phyloP scores from a whole-genome alignment of 2,329 filamentous ascomycete species.

The Colletotrichum sp. region DNA sequence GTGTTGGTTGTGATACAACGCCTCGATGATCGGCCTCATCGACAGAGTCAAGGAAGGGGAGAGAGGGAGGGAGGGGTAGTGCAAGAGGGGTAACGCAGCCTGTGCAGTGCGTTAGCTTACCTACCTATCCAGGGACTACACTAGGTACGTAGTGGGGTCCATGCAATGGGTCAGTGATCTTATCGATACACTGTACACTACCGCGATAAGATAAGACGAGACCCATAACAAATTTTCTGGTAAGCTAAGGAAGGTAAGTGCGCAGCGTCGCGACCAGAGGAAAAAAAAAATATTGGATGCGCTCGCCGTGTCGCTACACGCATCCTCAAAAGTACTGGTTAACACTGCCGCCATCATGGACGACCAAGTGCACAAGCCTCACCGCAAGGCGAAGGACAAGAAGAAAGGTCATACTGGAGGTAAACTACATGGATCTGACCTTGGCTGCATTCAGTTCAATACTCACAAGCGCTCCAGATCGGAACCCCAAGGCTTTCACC shows the following conservation, averaged over 20 bases:
- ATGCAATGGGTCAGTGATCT: neutral
- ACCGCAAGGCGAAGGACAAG: constrained; percentile 80
- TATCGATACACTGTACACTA: neutral
- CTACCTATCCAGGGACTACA: neutral
- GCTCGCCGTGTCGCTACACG: neutral
- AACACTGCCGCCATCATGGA: constrained; percentile 63
- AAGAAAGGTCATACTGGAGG: constrained; percentile 75
- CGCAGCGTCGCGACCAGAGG: constrained; percentile 7
- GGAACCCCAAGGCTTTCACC: constrained; percentile 90
- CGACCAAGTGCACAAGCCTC: constrained; percentile 82
- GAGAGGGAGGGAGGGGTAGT: neutral
- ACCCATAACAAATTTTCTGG: constrained; percentile 18
- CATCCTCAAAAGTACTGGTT: neutral
- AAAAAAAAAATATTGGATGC: neutral
- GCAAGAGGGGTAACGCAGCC: neutral
- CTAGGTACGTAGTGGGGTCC: neutral
- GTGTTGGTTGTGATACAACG: neutral
- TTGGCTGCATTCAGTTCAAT: neutral
- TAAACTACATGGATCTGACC: constrained; percentile 31
- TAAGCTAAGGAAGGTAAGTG: neutral
- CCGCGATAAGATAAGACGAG: constrained; percentile 10
- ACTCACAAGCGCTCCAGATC: constrained; percentile 51
- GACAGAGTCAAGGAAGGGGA: neutral
- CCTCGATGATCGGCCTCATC: neutral
- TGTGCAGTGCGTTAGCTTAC: neutral